These are phyloP conservation scores for Eragrostis tef DNA, from an alignment of 202 grass and related monocot species.

Conservation along the genomic window DNA sequence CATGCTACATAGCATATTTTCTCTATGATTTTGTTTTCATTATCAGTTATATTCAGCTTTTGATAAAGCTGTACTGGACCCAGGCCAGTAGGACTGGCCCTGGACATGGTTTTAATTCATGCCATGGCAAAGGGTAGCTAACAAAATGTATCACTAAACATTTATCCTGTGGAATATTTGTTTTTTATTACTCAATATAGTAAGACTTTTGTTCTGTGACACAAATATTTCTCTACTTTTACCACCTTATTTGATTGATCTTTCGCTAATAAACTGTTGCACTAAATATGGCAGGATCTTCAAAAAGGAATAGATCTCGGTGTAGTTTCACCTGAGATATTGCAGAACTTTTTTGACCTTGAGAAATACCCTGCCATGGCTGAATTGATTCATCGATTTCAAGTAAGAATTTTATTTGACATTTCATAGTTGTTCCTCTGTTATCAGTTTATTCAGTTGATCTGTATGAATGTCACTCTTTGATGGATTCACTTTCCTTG, in stretches of 20 bases:
- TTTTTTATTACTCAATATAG: conserved; percentile 6
- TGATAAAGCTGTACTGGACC: background rate
- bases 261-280: conserved; percentile 26
- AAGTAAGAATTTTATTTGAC: conserved; percentile 54
- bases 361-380: conserved; percentile 83
- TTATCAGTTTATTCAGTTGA: conserved; percentile 28
- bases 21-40: background rate
- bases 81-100: background rate
- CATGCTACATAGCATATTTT: background rate
- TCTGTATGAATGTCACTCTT: conserved; percentile 4
- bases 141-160: conserved; percentile 4
- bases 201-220: background rate
- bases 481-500: conserved; percentile 5
- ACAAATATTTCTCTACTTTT: conserved; percentile 24
- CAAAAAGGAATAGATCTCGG: conserved; percentile 94
- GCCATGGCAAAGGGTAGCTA: conserved; percentile 19
- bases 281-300: conserved; percentile 68
- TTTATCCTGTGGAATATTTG: background rate
- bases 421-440: conserved; percentile 14
- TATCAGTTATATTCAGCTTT: conserved; percentile 8
- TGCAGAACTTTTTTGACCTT: conserved; percentile 97
- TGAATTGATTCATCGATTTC: conserved; percentile 86
- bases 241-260: background rate
- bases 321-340: conserved; percentile 91
- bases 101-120: conserved; percentile 32